Evolutionary conservation across 495 filamentous ascomycete genomes (phyloP).

Genomic region (Talaromyces trachyspermus): DNA sequence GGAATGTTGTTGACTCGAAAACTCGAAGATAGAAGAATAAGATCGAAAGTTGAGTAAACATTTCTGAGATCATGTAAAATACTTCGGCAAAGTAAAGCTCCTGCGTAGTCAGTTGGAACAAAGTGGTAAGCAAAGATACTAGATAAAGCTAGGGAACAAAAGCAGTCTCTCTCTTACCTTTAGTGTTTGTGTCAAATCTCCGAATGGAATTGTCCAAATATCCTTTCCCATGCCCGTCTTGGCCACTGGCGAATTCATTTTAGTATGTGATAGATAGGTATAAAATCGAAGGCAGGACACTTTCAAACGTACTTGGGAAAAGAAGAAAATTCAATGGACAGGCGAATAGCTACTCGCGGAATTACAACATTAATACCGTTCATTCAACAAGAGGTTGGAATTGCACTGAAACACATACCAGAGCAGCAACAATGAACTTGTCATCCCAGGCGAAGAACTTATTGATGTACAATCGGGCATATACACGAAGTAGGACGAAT

Average conservation of each 20-base stretch:
- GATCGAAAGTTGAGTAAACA: constrained; percentile 25
- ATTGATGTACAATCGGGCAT: constrained; percentile 12
- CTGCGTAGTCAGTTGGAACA: no score
- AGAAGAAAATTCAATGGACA: constrained; percentile 15
- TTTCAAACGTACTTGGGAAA: constrained; percentile 16
- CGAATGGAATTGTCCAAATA: constrained; percentile 34
- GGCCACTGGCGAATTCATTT: constrained; percentile 13
- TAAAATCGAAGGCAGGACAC: no score
- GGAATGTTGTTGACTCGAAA: constrained; percentile 18
- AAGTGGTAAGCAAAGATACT: background rate
- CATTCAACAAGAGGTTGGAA: background rate
- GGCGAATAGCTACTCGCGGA: constrained; percentile 5
- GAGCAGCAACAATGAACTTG: constrained; percentile 13
- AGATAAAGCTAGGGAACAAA: no score
- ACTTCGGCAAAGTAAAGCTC: constrained; percentile 18
- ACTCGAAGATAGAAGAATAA: constrained; percentile 31
- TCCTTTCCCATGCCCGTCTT: constrained; percentile 26
- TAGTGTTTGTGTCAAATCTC: constrained; percentile 25
- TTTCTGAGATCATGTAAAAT: constrained; percentile 22
- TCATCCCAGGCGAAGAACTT: constrained; percentile 18
- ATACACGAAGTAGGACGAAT: constrained; percentile 13
- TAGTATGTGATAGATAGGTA: no score
- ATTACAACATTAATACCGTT: background rate
- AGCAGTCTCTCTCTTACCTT: no score
- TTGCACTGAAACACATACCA: constrained; percentile 3